A percentile compares a stretch with the other conserved stretches of the same genome.
Evolutionary conservation across 495 filamentous ascomycete species (phyloP).

Genomic region (Hyaloscypha finlandica): DNA sequence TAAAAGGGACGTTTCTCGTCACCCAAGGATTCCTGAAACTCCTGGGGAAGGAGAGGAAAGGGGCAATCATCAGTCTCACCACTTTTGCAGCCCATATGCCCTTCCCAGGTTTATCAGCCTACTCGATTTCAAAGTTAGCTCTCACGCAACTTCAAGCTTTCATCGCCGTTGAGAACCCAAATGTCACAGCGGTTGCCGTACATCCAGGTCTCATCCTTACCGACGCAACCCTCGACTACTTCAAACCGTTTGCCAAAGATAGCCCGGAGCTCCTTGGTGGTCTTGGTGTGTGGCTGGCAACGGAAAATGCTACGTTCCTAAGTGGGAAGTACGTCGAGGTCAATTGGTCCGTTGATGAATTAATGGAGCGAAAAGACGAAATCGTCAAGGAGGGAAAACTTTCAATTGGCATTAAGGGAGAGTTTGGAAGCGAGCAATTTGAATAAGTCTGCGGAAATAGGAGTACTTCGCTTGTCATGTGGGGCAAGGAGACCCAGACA

Average conservation of each 20-base stretch:
- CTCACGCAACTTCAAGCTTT: conserved; percentile 36
- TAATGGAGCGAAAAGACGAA: conserved; percentile 43
- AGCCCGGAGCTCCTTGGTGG: conserved; percentile 42
- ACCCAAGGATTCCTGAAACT: conserved; percentile 39
- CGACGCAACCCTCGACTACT: conserved; percentile 34
- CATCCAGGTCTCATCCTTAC: conserved; percentile 45
- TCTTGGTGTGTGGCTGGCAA: conserved; percentile 41
- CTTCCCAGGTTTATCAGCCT: conserved; percentile 39
- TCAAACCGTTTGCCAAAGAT: conserved; percentile 37
- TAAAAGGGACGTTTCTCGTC: conserved; percentile 44
- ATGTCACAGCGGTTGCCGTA: conserved; percentile 40
- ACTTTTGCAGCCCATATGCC: conserved; percentile 33
- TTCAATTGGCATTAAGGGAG: conserved; percentile 30
- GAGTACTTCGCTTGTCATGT: not conserved
- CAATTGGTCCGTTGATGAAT: conserved; percentile 50
- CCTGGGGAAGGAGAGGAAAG: conserved; percentile 30
- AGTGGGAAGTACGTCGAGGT: conserved; percentile 40
- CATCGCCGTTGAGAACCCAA: conserved; percentile 38
- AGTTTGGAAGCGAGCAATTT: conserved; percentile 34
- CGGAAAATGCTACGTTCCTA: conserved; percentile 40
- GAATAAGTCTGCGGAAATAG: not conserved
- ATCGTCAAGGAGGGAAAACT: conserved; percentile 39
- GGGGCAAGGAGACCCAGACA: no score
- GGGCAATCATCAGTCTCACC: conserved; percentile 44
- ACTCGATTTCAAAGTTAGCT: conserved; percentile 42